Conservation (phyloP, 2,329 filamentous ascomycete genomes). For the Fusarium irregulare region DNA sequence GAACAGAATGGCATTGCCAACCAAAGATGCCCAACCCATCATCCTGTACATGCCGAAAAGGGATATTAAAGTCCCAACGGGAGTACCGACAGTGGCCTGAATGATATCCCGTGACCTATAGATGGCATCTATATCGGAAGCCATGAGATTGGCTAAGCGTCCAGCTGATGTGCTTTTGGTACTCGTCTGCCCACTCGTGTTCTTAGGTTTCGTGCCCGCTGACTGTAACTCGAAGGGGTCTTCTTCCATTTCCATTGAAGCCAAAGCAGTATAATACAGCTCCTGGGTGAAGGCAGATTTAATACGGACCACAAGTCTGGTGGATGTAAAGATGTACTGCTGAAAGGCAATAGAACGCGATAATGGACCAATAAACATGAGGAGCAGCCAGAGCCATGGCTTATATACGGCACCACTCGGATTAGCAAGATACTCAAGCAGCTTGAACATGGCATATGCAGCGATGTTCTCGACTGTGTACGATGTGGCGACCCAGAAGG, state of each 20-base stretch:
- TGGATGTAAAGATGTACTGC: constrained; percentile 68
- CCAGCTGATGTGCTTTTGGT: constrained; percentile 59
- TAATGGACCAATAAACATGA: constrained; percentile 64
- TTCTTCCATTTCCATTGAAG: constrained; percentile 68
- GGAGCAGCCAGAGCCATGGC: constrained; percentile 64
- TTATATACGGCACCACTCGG: constrained; percentile 58
- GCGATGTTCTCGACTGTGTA: constrained; percentile 62
- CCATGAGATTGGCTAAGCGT: constrained; percentile 67
- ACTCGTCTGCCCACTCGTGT: constrained; percentile 43
- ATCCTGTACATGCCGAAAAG: constrained; percentile 65
- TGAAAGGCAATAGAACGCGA: constrained; percentile 63
- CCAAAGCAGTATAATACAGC: constrained; percentile 66
- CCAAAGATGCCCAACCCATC: constrained; percentile 66
- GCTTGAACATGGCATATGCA: constrained; percentile 64
- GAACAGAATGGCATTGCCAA: constrained; percentile 62
- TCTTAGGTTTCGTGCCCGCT: constrained; percentile 42
- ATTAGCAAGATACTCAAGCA: constrained; percentile 63
- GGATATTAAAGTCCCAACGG: constrained; percentile 60
- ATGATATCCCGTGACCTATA: constrained; percentile 64
- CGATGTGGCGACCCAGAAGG: constrained; percentile 52
- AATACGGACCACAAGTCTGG: constrained; percentile 65
- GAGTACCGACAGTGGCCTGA: constrained; percentile 58
- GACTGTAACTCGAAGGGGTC: constrained; percentile 56
- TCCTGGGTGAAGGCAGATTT: constrained; percentile 69
- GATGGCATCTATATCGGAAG: constrained; percentile 67